Percentiles rank a stretch among this genome's conserved stretches.
Conservation (phyloP, 1,284 basidiomycete species). For the Sphagnurus paluster region DNA sequence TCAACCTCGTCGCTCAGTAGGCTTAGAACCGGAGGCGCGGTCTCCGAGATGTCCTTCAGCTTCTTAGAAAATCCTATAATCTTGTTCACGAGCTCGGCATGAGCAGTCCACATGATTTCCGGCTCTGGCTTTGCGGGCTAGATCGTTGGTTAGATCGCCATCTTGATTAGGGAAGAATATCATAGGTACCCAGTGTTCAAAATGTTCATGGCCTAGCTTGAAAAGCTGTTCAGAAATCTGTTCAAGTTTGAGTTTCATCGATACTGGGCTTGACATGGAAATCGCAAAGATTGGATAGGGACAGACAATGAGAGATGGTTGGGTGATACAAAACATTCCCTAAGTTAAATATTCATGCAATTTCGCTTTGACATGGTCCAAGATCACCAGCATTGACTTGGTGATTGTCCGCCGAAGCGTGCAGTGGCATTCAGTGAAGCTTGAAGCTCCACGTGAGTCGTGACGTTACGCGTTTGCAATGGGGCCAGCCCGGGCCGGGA, state of each 20-base stretch:
- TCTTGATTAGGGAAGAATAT: background rate
- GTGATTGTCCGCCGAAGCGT: constrained; percentile 3
- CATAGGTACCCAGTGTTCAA: background rate
- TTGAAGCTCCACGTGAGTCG: background rate
- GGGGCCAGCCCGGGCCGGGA: background rate
- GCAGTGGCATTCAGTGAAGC: background rate
- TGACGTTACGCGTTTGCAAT: background rate
- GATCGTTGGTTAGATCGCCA: background rate
- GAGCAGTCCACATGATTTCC: constrained; percentile 3
- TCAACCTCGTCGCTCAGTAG: background rate
- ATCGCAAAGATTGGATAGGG: background rate
- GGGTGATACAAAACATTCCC: background rate
- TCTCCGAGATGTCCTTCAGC: background rate
- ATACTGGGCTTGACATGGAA: background rate
- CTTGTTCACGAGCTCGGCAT: constrained; percentile 1
- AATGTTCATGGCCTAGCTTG: background rate
- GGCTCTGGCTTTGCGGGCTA: constrained; percentile 6
- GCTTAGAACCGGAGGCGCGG: background rate
- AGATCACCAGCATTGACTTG: background rate
- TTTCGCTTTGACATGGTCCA: constrained; percentile 1
- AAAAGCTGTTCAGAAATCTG: background rate
- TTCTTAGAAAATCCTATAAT: constrained; percentile 2
- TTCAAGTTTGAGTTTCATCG: background rate
- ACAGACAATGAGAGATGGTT: background rate
- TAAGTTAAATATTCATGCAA: background rate